A percentile compares a stretch with the other conserved stretches of the same genome.
Conservation (phyloP, 768 basidiomycete genomes). For the Gloeopeniophorella convolvens region DNA sequence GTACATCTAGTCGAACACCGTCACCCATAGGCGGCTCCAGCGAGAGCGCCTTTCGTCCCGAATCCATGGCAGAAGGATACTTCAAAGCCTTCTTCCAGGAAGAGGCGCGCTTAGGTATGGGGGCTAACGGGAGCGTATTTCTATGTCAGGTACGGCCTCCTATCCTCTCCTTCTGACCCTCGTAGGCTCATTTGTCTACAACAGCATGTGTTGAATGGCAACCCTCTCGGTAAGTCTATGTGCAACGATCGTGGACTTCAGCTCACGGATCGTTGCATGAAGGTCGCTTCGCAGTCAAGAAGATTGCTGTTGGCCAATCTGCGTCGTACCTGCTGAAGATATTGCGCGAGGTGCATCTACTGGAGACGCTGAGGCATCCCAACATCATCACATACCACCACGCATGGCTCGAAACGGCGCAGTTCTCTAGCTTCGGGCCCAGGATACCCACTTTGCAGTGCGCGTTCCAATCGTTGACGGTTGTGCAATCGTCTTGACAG, state of each 20-base stretch:
- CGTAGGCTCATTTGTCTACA: too few species aligned
- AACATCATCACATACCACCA: conserved; percentile 97
- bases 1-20: conserved; percentile 26
- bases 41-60: conserved; percentile 46
- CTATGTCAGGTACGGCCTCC: conserved; percentile 65
- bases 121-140: conserved; percentile 87
- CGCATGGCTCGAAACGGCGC: conserved; percentile 82
- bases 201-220: conserved; percentile 83
- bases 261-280: conserved; percentile 6
- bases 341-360: conserved; percentile 76
- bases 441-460: conserved; percentile 84
- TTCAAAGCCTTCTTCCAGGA: conserved; percentile 91
- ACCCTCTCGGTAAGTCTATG: conserved; percentile 58
- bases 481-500: neutral
- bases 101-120: conserved; percentile 86
- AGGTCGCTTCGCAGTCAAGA: conserved; percentile 93
- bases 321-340: conserved; percentile 80
- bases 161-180: neutral
- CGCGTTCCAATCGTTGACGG: conserved; percentile 23
- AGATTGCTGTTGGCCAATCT: conserved; percentile 90
- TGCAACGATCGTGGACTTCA: neutral
- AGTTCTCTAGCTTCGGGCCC: conserved; percentile 86
- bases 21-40: neutral
- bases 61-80: conserved; percentile 86
- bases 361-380: conserved; percentile 82